phyloP scores from a whole-genome alignment of 2,329 filamentous ascomycete genomes.

The Stachybotrys elegans region DNA sequence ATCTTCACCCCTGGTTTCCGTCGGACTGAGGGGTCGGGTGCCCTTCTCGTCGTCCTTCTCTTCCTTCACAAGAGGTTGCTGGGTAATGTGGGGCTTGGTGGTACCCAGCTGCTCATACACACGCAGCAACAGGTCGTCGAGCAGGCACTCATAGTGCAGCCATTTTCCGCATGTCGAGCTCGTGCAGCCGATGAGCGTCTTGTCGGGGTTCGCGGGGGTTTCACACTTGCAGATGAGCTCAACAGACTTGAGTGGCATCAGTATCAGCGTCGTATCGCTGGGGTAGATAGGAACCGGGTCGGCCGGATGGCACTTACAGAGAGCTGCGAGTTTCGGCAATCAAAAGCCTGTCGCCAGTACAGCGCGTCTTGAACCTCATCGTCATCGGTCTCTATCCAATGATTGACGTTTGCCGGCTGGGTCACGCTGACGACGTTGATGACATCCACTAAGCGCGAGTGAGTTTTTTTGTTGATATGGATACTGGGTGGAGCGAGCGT shows the following conservation, averaged over 20 bases:
- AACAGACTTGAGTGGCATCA: conserved; percentile 39
- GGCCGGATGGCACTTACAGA: conserved; percentile 40
- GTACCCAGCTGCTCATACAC: conserved; percentile 46
- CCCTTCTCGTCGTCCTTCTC: conserved; percentile 27
- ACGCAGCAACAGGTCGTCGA: conserved; percentile 46
- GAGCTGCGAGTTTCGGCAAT: conserved; percentile 51
- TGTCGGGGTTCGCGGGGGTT: conserved; percentile 58
- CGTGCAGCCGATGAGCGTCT: conserved; percentile 53
- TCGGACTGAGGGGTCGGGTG: conserved; percentile 44
- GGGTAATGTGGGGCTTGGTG: conserved; percentile 42
- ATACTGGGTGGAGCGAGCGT: too few relatives aligned
- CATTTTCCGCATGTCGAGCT: conserved; percentile 51
- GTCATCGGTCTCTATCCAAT: conserved; percentile 67
- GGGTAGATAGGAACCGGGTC: neutral
- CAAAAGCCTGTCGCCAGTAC: conserved; percentile 61
- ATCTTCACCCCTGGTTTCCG: conserved; percentile 44
- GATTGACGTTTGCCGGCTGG: conserved; percentile 53
- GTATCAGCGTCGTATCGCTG: neutral
- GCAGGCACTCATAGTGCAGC: conserved; percentile 61
- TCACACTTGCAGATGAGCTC: conserved; percentile 54
- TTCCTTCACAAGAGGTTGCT: conserved; percentile 32
- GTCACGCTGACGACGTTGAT: conserved; percentile 69
- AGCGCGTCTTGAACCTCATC: conserved; percentile 54
- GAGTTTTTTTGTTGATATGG: conserved; percentile 1
- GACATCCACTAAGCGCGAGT: conserved; percentile 53